Conservation (phyloP, 2,329 filamentous ascomycete species). For the Colletotrichum agaves region DNA sequence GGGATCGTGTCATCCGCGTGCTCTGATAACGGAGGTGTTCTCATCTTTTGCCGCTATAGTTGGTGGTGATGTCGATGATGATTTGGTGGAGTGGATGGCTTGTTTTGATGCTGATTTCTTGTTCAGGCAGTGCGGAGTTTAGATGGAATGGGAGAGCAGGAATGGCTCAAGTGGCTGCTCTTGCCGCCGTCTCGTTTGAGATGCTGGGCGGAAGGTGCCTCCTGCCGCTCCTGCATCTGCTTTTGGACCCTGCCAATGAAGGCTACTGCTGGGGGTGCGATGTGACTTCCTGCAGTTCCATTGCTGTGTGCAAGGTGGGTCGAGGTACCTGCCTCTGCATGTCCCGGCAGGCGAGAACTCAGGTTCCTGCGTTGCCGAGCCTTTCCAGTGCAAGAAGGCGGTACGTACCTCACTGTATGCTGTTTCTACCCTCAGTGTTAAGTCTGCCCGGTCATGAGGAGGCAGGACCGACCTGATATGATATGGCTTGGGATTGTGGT, state of each 20-base stretch:
- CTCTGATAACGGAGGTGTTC: neutral
- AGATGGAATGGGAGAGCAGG: neutral
- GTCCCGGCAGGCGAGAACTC: neutral
- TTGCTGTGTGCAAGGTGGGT: neutral
- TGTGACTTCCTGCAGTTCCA: neutral
- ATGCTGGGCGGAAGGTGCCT: neutral
- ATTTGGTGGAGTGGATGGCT: neutral
- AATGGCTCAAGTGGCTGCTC: neutral
- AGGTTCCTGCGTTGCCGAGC: neutral
- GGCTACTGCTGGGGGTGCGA: neutral
- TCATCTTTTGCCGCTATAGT: conserved; percentile 4
- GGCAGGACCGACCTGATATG: too few species aligned
- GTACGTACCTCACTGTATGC: neutral
- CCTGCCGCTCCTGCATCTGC: neutral
- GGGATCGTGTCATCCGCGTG: conserved; percentile 13
- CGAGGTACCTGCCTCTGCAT: neutral
- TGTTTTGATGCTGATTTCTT: conserved; percentile 28
- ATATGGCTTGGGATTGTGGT: too few species aligned
- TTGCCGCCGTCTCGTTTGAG: conserved; percentile 2
- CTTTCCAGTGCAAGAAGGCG: neutral
- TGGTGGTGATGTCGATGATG: neutral
- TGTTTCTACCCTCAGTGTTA: neutral
- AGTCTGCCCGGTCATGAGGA: too few species aligned
- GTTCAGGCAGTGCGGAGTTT: neutral
- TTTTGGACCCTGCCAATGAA: neutral